Percentiles rank a stretch among this genome's conserved stretches.
phyloP scores from a whole-genome alignment of 805 yeast genomes.

The Blastobotrys chiropterorum region DNA sequence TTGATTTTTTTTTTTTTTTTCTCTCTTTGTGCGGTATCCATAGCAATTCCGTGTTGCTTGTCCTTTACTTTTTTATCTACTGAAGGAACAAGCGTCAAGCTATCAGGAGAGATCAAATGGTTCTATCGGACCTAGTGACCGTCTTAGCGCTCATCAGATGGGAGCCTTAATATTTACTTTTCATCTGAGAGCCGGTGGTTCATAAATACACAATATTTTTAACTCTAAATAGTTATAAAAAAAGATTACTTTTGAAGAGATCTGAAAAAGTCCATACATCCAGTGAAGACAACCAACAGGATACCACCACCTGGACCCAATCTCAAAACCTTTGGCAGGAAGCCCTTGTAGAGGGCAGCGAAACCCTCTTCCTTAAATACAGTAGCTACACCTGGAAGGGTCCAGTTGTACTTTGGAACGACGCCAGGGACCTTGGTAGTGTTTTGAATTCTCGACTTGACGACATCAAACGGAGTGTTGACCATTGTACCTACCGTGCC shows the following conservation, averaged over 20 bases:
- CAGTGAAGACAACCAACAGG: conserved; percentile 89
- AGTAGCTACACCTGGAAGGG: conserved; percentile 67
- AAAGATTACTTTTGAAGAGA: conserved; percentile 14
- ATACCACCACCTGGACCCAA: conserved; percentile 99
- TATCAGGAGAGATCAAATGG: conserved; percentile 57
- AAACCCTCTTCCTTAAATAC: conserved; percentile 90
- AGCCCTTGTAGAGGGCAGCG: conserved; percentile 87
- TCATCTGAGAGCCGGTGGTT: conserved; percentile 60
- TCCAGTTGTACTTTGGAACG: conserved; percentile 86
- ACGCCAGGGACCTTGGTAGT: conserved; percentile 62
- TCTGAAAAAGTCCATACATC: conserved; percentile 85
- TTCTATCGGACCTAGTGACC: conserved; percentile 27
- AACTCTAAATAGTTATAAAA: not conserved
- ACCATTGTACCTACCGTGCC: conserved; percentile 94
- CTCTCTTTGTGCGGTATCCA: conserved; percentile 60
- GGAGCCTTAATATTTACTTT: conserved; percentile 27
- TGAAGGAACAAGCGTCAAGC: conserved; percentile 58
- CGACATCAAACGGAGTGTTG: conserved; percentile 95
- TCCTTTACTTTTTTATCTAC: conserved; percentile 30
- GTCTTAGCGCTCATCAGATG: conserved; percentile 59
- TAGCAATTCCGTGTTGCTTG: conserved; percentile 74
- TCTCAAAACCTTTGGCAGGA: conserved; percentile 93
- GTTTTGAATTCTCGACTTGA: conserved; percentile 91
- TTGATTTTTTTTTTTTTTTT: conserved; percentile 15
- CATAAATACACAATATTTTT: conserved; percentile 1